A percentile compares a stretch with the other conserved stretches of the same genome.
These are phyloP conservation scores for Lycium ferocissimum DNA, from an alignment of 257 asterid species.

Conservation along the genomic window DNA sequence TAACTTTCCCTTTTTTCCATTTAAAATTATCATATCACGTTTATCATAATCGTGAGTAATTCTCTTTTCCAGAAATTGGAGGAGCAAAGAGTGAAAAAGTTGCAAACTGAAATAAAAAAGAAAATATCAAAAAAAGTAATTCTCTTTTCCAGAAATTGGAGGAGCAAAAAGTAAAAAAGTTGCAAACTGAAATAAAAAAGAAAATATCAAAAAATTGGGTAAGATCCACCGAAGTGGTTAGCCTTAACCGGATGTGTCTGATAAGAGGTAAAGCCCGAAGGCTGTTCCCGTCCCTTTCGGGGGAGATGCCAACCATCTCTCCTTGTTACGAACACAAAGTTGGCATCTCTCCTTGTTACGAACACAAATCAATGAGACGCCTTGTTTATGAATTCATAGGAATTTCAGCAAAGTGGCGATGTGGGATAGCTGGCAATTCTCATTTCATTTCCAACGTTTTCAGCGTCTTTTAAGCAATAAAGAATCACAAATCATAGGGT, in stretches of 20 bases:
- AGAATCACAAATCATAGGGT: background rate
- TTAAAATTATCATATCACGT: background rate
- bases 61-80: too few species aligned
- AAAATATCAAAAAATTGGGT: background rate
- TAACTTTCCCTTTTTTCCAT: too few species aligned
- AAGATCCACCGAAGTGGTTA: background rate
- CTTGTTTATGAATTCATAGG: background rate
- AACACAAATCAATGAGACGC: rapidly evolving
- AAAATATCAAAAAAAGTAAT: background rate
- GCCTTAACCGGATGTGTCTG: background rate
- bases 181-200: background rate
- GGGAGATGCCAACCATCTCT: constrained; percentile 22
- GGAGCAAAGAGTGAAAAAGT: background rate
- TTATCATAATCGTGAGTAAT: too few species aligned
- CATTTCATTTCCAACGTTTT: background rate
- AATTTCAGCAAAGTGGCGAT: background rate
- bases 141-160: too few species aligned
- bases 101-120: background rate
- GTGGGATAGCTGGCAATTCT: background rate
- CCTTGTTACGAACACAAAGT: background rate
- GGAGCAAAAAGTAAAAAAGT: background rate
- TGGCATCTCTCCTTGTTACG: constrained; percentile 1
- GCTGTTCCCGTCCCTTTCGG: background rate
- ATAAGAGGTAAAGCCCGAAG: background rate
- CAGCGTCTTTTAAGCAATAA: background rate